Evolutionary conservation across 768 basidiomycete species (phyloP), one percentile per base, ranked within the genome.

Genomic region (Glaciozyma martinii): DNA sequence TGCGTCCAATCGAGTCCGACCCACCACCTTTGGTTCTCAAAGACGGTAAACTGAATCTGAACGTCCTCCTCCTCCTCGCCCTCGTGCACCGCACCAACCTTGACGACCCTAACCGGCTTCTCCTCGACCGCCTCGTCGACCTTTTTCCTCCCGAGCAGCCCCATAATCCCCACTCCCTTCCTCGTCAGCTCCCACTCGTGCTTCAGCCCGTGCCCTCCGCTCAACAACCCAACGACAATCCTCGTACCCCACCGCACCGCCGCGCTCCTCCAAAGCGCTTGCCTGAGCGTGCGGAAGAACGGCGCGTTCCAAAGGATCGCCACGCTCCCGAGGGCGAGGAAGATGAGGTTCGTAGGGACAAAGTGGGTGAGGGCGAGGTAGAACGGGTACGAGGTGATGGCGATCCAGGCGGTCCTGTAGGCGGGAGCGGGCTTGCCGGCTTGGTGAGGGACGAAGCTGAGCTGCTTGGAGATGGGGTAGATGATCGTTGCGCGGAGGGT

Each of bases 1-100:
- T 76, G 76, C 21, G 79, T 79, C 79, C 79, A 80, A 63, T 80
- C 79, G 12, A 80, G 61, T 3, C 78, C 79, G 67, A 80, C 76
- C 79, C 79, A 80, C 75, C 75, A 76, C 37, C 75, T 47, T 66
- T 76, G 74, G 43, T 76, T 76, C 62, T 76, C 74, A 60, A 73
- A 73, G 10, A 75, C 67, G 27, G 72, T 74, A 29, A 76, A 76
- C 58, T 70, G 63, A 44, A 75, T 72, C 43, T 89, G 77, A 21
- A 90, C 80, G 44, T 79, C 75, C 21, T 77, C 74, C 47, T 78
- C 78, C 1, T 27, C 40, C 29, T 32, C 52, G 12, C 25, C 60
- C 8, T 37, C 32, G 10, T 44, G 49, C 9, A 33, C 44, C 23
- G 42, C 62, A 10, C 32, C 52, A 4, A 49, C 40, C 9, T 46